These are phyloP conservation scores for sweet orange (Citrus sinensis) DNA, from an alignment of 345 rosid genomes.

Conservation along the genomic window DVS_A1.0 CM039162.1:9125501-9126000, in stretches of 20 bases:
- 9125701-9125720: not conserved
- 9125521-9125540: not conserved
- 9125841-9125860: not conserved
- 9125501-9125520: not conserved
- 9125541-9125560: not conserved
- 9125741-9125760: not conserved
- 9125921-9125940: constrained; percentile 85
- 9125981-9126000: constrained; percentile 75
- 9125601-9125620: not conserved
- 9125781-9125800: not conserved
- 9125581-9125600: not conserved
- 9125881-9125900: constrained; percentile 9
- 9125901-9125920: constrained; percentile 1
- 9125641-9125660: not conserved
- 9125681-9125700: not conserved
- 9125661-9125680: not conserved
- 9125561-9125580: not conserved
- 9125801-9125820: not conserved
- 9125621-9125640: not conserved
- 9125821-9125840: not conserved
- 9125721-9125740: not conserved
- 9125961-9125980: constrained; percentile 93
- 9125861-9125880: not conserved
- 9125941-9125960: constrained; percentile 89
- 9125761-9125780: not conserved